These are phyloP conservation scores for Murraya koenigii DNA, from an alignment of 345 rosid species.

Conservation along the genomic window DNA sequence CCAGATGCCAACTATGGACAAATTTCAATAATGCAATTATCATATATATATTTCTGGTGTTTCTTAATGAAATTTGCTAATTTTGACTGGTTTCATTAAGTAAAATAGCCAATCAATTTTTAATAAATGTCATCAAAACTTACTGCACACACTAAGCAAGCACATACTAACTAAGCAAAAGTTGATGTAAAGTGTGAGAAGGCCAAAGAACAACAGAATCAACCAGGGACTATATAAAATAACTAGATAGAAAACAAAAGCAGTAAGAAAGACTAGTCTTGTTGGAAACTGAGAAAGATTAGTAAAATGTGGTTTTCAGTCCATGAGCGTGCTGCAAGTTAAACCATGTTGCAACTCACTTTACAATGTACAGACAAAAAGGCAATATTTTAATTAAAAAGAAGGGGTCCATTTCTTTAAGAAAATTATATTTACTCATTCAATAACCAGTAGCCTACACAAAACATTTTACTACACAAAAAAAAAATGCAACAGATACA, in stretches of 20 bases:
- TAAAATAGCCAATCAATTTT: neutral
- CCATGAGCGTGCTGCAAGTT: neutral
- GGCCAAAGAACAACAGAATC: neutral
- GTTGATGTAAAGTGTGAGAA: neutral
- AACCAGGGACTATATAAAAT: neutral
- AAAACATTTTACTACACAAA: neutral
- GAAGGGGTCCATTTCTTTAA: neutral
- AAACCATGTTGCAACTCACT: neutral
- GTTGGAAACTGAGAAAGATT: neutral
- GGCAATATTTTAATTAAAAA: too few species aligned
- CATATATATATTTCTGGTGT: neutral
- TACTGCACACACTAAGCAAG: neutral
- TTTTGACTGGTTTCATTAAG: neutral
- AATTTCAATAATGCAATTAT: too few species aligned
- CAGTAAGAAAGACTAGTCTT: neutral
- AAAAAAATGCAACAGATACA: neutral
- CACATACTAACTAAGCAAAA: neutral
- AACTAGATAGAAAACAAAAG: neutral
- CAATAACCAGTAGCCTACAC: neutral
- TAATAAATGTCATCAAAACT: neutral
- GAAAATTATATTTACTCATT: neutral
- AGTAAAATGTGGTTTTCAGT: neutral
- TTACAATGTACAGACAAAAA: neutral
- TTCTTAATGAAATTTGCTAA: neutral
- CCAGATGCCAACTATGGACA: neutral